These are phyloP conservation scores for Penicillium samsonianum DNA, from an alignment of 495 filamentous ascomycete genomes.

Conservation along the genomic window DNA sequence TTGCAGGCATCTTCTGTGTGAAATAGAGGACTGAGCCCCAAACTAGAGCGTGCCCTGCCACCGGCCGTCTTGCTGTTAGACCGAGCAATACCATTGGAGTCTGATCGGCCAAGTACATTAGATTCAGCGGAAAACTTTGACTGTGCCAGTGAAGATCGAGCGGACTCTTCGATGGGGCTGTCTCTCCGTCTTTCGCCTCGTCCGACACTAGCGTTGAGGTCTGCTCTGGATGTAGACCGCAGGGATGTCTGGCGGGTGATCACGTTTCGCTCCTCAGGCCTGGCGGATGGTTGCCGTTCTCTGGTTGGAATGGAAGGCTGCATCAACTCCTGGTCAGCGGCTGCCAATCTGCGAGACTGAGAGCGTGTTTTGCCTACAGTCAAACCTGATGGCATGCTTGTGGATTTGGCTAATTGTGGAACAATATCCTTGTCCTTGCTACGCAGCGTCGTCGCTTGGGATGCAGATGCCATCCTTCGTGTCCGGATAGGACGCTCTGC, in stretches of 20 bases:
- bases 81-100: constrained; percentile 27
- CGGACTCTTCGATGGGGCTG: constrained; percentile 16
- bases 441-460: constrained; percentile 37
- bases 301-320: constrained; percentile 15
- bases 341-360: constrained; percentile 46
- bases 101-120: constrained; percentile 4
- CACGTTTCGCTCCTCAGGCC: constrained; percentile 21
- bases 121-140: constrained; percentile 1
- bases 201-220: constrained; percentile 16
- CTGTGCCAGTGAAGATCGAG: constrained; percentile 2
- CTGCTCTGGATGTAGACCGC: constrained; percentile 22
- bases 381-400: constrained; percentile 35
- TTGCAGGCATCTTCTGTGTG: constrained; percentile 42
- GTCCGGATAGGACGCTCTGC: constrained; percentile 48
- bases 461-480: constrained; percentile 40
- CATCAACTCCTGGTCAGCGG: constrained; percentile 29
- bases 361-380: constrained; percentile 50
- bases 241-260: constrained; percentile 21
- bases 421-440: constrained; percentile 32
- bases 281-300: constrained; percentile 30
- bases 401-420: constrained; percentile 34
- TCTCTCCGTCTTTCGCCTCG: constrained; percentile 16
- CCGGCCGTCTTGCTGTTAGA: constrained; percentile 38
- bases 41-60: constrained; percentile 41
- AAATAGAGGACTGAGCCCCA: constrained; percentile 43